Conservation (phyloP, 108 stramenopile species). For the Schizochytrium sp. region DNA sequence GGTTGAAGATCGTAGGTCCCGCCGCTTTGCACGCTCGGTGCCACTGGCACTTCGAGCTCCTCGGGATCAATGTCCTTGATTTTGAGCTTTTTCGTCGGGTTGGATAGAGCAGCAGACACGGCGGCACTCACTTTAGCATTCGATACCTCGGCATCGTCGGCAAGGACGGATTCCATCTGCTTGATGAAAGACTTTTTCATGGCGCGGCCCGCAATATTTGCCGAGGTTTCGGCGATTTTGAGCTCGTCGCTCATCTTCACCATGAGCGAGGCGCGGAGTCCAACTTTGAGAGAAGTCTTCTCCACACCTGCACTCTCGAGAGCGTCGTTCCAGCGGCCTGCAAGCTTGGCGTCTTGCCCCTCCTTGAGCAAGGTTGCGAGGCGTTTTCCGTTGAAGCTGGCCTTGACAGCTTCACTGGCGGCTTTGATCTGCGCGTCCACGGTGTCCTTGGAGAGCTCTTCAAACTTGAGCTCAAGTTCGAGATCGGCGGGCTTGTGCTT, state of each 20-base stretch:
- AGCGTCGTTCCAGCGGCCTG: background rate
- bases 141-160: background rate
- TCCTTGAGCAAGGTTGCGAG: background rate
- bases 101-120: background rate
- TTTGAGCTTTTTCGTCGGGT: slow-evolving; percentile 31
- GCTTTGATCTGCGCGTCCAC: background rate
- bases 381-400: background rate
- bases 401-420: background rate
- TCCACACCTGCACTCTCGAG: background rate
- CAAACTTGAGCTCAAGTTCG: background rate
- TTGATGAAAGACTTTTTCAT: background rate
- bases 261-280: background rate
- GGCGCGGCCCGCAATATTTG: background rate
- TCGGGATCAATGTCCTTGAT: slow-evolving; percentile 31
- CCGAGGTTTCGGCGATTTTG: background rate
- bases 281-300: background rate
- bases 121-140: background rate
- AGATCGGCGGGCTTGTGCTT: background rate
- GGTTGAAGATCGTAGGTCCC: slow-evolving; percentile 33
- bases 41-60: slow-evolving; percentile 38
- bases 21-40: slow-evolving; percentile 37
- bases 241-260: background rate
- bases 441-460: background rate
- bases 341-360: background rate
- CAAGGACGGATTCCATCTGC: background rate